These are phyloP conservation scores for Fraxinus anomala DNA, from an alignment of 257 asterid genomes.

Conservation along the genomic window DNA sequence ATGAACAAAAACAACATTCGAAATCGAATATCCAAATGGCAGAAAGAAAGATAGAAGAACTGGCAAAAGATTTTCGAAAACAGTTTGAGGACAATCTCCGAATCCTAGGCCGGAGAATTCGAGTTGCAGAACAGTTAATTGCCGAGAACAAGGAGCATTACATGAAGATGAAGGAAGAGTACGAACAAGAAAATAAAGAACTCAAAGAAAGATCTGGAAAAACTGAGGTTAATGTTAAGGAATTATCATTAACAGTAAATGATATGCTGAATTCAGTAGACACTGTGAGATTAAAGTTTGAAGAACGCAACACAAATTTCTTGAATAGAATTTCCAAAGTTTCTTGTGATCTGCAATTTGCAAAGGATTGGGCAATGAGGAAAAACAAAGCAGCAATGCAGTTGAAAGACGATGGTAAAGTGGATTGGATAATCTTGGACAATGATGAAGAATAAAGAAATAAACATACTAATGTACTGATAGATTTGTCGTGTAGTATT, in stretches of 20 bases:
- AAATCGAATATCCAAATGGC: conserved; percentile 44
- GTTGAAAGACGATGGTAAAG: conserved; percentile 29
- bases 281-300: conserved; percentile 51
- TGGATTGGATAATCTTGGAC: not conserved
- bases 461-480: not conserved
- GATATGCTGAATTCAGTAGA: conserved; percentile 53
- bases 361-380: conserved; percentile 67
- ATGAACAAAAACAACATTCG: conserved; percentile 37
- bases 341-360: conserved; percentile 65
- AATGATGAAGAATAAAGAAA: not conserved
- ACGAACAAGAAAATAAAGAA: conserved; percentile 44
- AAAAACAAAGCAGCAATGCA: conserved; percentile 46
- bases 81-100: conserved; percentile 64
- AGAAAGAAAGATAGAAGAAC: conserved; percentile 67
- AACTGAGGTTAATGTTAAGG: conserved; percentile 26
- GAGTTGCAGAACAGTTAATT: conserved; percentile 83
- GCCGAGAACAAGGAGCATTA: conserved; percentile 71
- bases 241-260: conserved; percentile 36
- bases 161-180: conserved; percentile 42
- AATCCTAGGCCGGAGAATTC: conserved; percentile 71
- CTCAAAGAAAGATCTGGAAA: conserved; percentile 33
- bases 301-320: conserved; percentile 55
- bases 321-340: conserved; percentile 68
- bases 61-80: conserved; percentile 68
- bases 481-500: not conserved